Evolutionary conservation across 305 asterid species (phyloP), one percentile per base, ranked within the genome.

Genomic region (Coffea humblotiana): DNA sequence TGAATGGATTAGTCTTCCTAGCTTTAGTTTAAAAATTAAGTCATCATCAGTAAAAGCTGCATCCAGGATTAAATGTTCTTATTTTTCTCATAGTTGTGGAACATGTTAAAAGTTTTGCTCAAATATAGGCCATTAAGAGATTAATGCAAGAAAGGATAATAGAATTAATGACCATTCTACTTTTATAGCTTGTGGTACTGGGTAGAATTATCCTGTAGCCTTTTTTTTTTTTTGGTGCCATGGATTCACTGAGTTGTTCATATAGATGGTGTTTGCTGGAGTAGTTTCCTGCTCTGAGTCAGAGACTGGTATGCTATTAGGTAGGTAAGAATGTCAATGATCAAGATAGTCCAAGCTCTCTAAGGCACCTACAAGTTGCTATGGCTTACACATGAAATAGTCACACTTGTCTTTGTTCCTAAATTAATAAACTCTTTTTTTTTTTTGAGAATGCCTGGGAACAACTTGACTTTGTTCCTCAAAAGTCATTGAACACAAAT

Each of bases 211-310:
- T 54, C 60, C 60, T 80, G 72, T 35, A 9, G 48, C 45, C n/a
- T 29, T 58, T 77, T 74, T 29, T 58, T 77, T 74, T 72, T 79
- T 72, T 37, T 40, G 78, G 35, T 49, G 72, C 37, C 45, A 47
- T 56, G 47, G 72, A 67, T 67, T 40, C 51, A 47, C 32, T 8
- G 15, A 52, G 49, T 54, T 15, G 49, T 40, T 37, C 37, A 21
- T 15, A 68, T 8, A 23, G 43, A 18, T 51, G 47, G 27, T 61
- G 71, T 32, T 11, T 72, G 35, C 32, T 29, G 19, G 21, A 29
- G 32, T 13, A 77, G 40, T 49, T 48, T 49, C 56, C 69, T 32
- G 51, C 58, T 74, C 47, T 74, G 69, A 74, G 21, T 67, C 48
- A 16, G 43, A 67, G 49, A 67, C 11, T 67, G 23, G 72, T 6